Base-by-base conservation (phyloP, 768 basidiomycete species). In the Collybia sp. region DNA sequence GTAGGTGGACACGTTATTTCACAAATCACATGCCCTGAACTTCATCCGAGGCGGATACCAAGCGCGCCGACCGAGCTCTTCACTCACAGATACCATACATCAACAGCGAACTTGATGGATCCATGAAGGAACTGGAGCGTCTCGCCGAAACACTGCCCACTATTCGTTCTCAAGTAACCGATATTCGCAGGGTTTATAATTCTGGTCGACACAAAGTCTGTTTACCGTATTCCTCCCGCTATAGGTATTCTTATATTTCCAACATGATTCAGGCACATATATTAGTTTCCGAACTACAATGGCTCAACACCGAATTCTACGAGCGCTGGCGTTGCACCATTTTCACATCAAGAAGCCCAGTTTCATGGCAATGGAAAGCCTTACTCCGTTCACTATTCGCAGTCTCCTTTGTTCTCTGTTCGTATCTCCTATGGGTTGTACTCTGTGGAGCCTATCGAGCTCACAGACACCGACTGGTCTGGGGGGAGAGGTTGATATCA, bases 281-380 rank as follows among this genome's bases (percentile, higher is more conserved):
- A 5, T 77, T 90, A 13, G 79, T 82, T n/a, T 60, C 62, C 2
- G 82, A 82, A 44, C 67, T 90, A 37, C 72, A 71, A 44, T 90
- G 87, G 87, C 71, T 88, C 17, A 88, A 89, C 58, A 88, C 83
- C 0, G 82, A 85, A 40, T 82, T 86, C 60, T 83, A 85, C 46
- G 81, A 83, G 59, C 83, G 87, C 11, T 85, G 83, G 79, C 76
- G 85, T 36, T 63, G 74, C 17, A 83, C 81, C 64, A 80, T 89
- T 55, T 89, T 89, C 69, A 83, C 85, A 1, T 71, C 81, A 2
- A 72, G 73, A 2, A 80, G 82, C 40, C 88, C 88, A 1, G 86
- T 88, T 16, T 85, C 86, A 17, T 73, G 75, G 69, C 74, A 76
- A 37, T 86, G 82, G 85, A 87, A 83, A 57, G 62, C 66, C 6